phyloP scores from a whole-genome alignment of 805 yeast species.

The Nakazawaea peltata region DNA sequence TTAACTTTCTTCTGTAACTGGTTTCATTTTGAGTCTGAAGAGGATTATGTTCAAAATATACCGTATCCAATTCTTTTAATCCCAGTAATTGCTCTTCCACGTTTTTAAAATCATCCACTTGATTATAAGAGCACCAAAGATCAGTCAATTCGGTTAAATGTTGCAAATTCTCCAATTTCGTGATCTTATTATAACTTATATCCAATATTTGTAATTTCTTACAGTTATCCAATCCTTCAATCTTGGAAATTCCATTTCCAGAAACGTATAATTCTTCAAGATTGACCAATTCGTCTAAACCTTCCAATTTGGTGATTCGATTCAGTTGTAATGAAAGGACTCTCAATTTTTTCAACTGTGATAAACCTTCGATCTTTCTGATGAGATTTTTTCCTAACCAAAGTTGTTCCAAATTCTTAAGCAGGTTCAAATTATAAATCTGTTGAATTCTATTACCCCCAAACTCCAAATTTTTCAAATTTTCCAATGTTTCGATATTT shows the following conservation, averaged over 20 bases:
- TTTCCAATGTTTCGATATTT: slow-evolving; percentile 47
- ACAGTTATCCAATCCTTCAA: slow-evolving; percentile 75
- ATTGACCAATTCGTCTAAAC: slow-evolving; percentile 60
- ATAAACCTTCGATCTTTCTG: slow-evolving; percentile 52
- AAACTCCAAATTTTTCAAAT: slow-evolving; percentile 67
- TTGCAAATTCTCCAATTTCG: slow-evolving; percentile 51
- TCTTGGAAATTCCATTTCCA: slow-evolving; percentile 66
- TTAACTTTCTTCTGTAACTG: slow-evolving; percentile 77
- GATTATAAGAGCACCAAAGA: slow-evolving; percentile 86
- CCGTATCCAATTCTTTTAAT: slow-evolving; percentile 67
- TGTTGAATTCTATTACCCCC: slow-evolving; percentile 77
- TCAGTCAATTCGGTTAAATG: slow-evolving; percentile 76
- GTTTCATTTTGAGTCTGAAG: slow-evolving; percentile 66
- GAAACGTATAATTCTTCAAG: slow-evolving; percentile 85
- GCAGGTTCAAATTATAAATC: slow-evolving; percentile 48
- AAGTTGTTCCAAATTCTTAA: slow-evolving; percentile 58
- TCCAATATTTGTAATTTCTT: slow-evolving; percentile 66
- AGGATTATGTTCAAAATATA: slow-evolving; percentile 92
- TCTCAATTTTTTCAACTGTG: slow-evolving; percentile 49
- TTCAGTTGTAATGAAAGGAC: slow-evolving; percentile 88
- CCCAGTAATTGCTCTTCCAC: slow-evolving; percentile 56
- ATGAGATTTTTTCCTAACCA: slow-evolving; percentile 93
- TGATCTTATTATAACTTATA: slow-evolving; percentile 66
- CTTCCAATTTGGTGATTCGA: slow-evolving; percentile 69
- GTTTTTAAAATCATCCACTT: slow-evolving; percentile 59